Evolutionary conservation across 2,329 filamentous ascomycete species (phyloP), one percentile per base, ranked within the genome.

Genomic region (Ophiocordyceps unilateralis): DNA sequence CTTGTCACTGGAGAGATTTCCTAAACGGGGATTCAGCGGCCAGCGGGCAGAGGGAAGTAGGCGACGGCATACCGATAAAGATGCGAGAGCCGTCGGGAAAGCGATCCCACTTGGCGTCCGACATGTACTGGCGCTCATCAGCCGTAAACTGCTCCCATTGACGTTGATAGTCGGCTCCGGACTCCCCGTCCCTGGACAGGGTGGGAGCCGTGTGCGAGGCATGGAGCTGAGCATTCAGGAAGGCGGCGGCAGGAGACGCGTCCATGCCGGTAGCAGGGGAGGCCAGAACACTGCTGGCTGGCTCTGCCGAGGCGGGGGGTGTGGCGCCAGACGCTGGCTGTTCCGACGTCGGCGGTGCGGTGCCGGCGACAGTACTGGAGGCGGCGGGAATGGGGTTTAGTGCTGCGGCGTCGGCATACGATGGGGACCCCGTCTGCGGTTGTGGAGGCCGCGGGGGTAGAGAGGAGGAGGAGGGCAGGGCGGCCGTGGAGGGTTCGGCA

Each of bases 1-100:
- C 56, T 88, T 81, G 58, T 96, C 89, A 43, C 83, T 89, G 2
- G 87, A 88, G 11, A 98, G 70, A 57, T 96, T 98, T 43, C 88
- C 87, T 85, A 55, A 8, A 20, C 5, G 45, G 65, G 12, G n/a
- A 20, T 15, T 40, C 17, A 40, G 39, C 22, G 23, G 23, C n/a
- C 6, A 20, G 23, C n/a, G 19, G 11, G 36, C 19, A 39, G 19
- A 14, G 4, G 6, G 11, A 21, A 19, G 22, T 19, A 14, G 22
- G 19, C 11, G 9, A 12, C 11, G 8, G 12, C 45, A 47, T 69
- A 85, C 83, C 84, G 57, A 91, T 84, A 55, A 89, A 89, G 42
- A 91, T 70, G 46, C 84, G 72, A 17, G 83, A 87, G 5, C 80
- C 81, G 42, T 78, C 69, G 0, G 84, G 83, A 53, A 89, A 89